Evolutionary conservation across 345 rosid genomes (phyloP), one percentile per base, ranked within the genome.

Genomic region (Brassica napus): DNA sequence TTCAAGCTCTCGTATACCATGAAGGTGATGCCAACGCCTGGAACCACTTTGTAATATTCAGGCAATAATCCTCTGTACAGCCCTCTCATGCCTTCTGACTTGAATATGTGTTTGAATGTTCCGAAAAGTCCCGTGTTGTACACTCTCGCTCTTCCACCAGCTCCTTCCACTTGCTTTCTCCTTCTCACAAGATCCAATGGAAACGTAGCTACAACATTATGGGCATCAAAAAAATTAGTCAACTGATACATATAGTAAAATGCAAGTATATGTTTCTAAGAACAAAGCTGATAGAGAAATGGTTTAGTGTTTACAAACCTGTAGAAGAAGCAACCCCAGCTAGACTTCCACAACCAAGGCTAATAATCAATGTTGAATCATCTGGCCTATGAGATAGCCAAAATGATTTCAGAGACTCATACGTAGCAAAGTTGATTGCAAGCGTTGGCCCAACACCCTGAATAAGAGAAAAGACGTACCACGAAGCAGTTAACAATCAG

Each of bases 111-210:
- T 80, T 85, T 76, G 76, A 93, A 90, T 35, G 90, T 88, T 58
- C 97, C 97, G 3, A 85, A 64, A 78, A 96, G 81, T n/a, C 99
- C 92, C 0, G 91, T 81, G 7, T 78, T 89, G 63, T 95, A 95
- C 31, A 95, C 88, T 65, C 91, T 86, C 16, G 98, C 97, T 77
- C 87, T 88, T 44, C 99, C 98, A 65, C 92, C 97, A 4, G 87
- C 97, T 73, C 99, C 99, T 90, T 95, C 98, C 80, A 95, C 80
- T 73, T 95, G 98, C 94, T 88, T 93, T 77, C 99, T 84, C 77
- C 99, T 87, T 83, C 99, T 86, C 84, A 95, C 97, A 9, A 95
- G 99, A 81, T 95, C 99, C 64, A 95, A 72, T 10, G 99, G 99
- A 77, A 90, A 95, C 65, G 97, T 93, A 12, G 84, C 99, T 95